Conservation (phyloP, 495 filamentous ascomycete genomes). For the Penicillium taxi region DNA sequence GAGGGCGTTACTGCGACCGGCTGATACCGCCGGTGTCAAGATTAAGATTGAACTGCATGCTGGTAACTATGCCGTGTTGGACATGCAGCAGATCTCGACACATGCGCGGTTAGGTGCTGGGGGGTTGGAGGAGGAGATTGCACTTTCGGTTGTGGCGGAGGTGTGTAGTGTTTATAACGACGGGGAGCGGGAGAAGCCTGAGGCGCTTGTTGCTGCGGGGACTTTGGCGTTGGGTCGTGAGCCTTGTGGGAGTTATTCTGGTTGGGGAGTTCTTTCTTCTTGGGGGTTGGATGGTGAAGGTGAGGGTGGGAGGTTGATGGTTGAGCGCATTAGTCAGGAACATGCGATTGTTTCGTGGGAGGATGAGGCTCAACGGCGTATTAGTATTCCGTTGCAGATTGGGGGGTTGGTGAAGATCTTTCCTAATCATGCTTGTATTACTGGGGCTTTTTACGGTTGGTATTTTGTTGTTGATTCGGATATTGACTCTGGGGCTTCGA, state of each 20-base stretch:
- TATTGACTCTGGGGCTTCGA: slow-evolving; percentile 41
- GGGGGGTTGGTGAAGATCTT: slow-evolving; percentile 57
- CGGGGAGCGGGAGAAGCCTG: slow-evolving; percentile 38
- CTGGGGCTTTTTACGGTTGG: slow-evolving; percentile 62
- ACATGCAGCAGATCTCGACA: slow-evolving; percentile 76
- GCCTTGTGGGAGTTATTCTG: slow-evolving; percentile 59
- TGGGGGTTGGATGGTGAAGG: slow-evolving; percentile 35
- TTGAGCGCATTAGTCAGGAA: slow-evolving; percentile 32
- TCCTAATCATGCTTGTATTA: slow-evolving; percentile 82
- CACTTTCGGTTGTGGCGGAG: slow-evolving; percentile 62
- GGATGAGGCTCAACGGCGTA: slow-evolving; percentile 1
- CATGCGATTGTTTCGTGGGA: slow-evolving; percentile 30
- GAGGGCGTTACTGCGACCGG: slow-evolving; percentile 16
- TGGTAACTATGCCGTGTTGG: slow-evolving; percentile 64
- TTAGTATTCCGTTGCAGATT: slow-evolving; percentile 25
- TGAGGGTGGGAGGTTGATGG: slow-evolving; percentile 11
- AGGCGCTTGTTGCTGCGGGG: slow-evolving; percentile 66
- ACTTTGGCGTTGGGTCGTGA: slow-evolving; percentile 68
- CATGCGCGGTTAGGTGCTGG: slow-evolving; percentile 40
- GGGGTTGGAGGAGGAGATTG: slow-evolving; percentile 49
- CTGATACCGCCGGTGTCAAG: slow-evolving; percentile 12
- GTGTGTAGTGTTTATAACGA: slow-evolving; percentile 61
- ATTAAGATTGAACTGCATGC: slow-evolving; percentile 61
- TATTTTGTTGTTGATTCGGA: slow-evolving; percentile 70
- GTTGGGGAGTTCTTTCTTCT: slow-evolving; percentile 64